phyloP scores from a whole-genome alignment of 495 filamentous ascomycete genomes.

The Letharia lupina region DNA sequence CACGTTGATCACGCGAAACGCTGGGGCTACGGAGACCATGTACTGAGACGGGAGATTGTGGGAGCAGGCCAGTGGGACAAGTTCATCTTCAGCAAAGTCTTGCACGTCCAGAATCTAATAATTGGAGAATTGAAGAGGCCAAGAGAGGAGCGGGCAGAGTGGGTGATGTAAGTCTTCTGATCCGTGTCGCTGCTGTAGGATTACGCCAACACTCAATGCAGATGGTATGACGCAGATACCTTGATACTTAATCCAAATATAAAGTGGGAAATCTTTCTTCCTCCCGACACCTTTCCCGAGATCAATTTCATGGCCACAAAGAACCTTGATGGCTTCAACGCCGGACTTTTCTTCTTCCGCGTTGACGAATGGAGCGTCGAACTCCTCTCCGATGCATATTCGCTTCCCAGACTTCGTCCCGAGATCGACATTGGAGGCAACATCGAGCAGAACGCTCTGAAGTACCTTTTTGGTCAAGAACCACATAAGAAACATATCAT shows the following conservation, averaged over 20 bases:
- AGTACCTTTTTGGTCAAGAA: not conserved
- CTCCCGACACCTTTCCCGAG: conserved; percentile 36
- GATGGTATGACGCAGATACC: conserved; percentile 41
- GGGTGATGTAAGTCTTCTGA: not conserved
- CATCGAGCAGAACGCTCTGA: not conserved
- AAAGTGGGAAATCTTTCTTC: conserved; percentile 43
- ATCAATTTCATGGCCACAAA: conserved; percentile 40
- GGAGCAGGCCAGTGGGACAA: conserved; percentile 21
- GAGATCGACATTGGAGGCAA: conserved; percentile 25
- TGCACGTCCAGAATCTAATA: not conserved
- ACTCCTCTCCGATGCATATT: conserved; percentile 39
- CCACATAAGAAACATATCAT: not conserved
- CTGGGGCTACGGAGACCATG: conserved; percentile 35
- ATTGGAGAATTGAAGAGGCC: not conserved
- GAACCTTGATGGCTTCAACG: conserved; percentile 50
- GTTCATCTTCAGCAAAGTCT: not conserved
- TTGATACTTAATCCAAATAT: conserved; percentile 36
- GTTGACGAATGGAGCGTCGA: conserved; percentile 42
- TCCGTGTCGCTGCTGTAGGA: not conserved
- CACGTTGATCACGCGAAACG: conserved; percentile 32
- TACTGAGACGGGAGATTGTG: conserved; percentile 27
- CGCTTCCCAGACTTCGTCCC: conserved; percentile 38
- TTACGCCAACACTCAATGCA: conserved; percentile 11
- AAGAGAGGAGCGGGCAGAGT: not conserved
- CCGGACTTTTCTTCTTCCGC: conserved; percentile 45